Evolutionary conservation across 1,284 basidiomycete genomes (phyloP).

Genomic region (Hemileia vastatrix): DNA sequence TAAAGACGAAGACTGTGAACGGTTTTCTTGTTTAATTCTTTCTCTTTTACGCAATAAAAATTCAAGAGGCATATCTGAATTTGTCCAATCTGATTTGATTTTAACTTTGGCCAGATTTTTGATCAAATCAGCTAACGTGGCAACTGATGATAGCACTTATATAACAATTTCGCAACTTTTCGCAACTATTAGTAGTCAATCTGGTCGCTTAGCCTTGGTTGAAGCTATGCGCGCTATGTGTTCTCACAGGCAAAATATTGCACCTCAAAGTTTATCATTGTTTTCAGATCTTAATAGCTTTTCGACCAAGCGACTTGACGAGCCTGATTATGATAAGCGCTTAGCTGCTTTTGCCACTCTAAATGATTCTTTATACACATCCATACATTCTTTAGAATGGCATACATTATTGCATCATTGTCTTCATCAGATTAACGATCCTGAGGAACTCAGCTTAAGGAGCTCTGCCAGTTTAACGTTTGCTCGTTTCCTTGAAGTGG

Average conservation of each 20-base stretch:
- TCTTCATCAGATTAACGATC: slow-evolving; percentile 78
- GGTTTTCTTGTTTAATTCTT: slow-evolving; percentile 63
- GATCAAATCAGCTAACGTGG: slow-evolving; percentile 44
- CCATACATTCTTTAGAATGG: slow-evolving; percentile 61
- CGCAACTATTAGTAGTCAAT: slow-evolving; percentile 60
- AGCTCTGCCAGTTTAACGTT: slow-evolving; percentile 69
- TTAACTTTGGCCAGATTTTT: slow-evolving; percentile 65
- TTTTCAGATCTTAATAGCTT: slow-evolving; percentile 73
- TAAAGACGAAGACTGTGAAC: slow-evolving; percentile 62
- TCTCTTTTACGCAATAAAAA: slow-evolving; percentile 71
- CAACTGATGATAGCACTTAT: slow-evolving; percentile 53
- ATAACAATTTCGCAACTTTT: slow-evolving; percentile 64
- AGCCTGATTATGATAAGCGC: slow-evolving; percentile 85
- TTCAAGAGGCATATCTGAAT: slow-evolving; percentile 65
- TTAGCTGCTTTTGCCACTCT: slow-evolving; percentile 65
- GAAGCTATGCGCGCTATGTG: slow-evolving; percentile 55
- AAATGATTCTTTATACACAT: slow-evolving; percentile 56
- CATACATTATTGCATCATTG: slow-evolving; percentile 72
- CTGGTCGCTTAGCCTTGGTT: slow-evolving; percentile 60
- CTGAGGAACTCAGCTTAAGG: slow-evolving; percentile 76
- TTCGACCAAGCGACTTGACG: slow-evolving; percentile 69
- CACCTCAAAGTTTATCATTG: too few species aligned
- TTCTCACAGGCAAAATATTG: slow-evolving; percentile 50
- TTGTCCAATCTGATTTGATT: slow-evolving; percentile 74
- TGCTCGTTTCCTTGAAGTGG: slow-evolving; percentile 64